Percentiles rank a stretch among this genome's conserved stretches.
phyloP scores from a whole-genome alignment of 352 stramenopile genomes.

The Peronospora farinosa region DNA sequence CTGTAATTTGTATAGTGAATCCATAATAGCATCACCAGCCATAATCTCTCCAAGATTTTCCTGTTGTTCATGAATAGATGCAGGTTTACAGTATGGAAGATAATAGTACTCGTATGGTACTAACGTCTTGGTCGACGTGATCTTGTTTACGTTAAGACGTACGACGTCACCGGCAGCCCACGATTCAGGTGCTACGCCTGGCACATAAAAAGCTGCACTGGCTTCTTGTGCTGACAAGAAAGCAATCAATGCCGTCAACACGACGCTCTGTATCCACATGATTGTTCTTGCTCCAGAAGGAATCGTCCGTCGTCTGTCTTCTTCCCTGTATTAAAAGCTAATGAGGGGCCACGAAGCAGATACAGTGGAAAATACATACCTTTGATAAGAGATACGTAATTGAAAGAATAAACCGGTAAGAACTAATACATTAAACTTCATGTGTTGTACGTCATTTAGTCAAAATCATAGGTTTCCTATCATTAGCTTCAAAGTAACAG shows the following conservation, averaged over 20 bases:
- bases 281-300: slow-evolving; percentile 6
- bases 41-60: slow-evolving; percentile 93
- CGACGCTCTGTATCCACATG: slow-evolving; percentile 36
- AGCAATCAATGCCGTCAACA: slow-evolving; percentile 18
- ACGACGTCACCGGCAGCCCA: slow-evolving; percentile 82
- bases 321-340: slow-evolving; percentile 7
- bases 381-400: neutral
- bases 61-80: slow-evolving; percentile 74
- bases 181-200: slow-evolving; percentile 76
- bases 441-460: neutral
- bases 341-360: slow-evolving; percentile 27
- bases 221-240: slow-evolving; percentile 18
- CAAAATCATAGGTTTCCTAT: slow-evolving; percentile 3
- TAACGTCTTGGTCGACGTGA: slow-evolving; percentile 96
- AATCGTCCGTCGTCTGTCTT: slow-evolving; percentile 14
- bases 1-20: slow-evolving; percentile 85
- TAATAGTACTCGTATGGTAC: slow-evolving; percentile 99
- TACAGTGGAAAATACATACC: slow-evolving; percentile 1
- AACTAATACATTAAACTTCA: too few relatives aligned
- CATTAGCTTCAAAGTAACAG: neutral
- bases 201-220: slow-evolving; percentile 76
- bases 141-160: slow-evolving; percentile 95
- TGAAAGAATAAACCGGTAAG: neutral
- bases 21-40: slow-evolving; percentile 87
- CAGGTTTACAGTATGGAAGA: slow-evolving; percentile 89